Base-by-base conservation (phyloP, 306 rosid species). In the Prunus mira region DNA sequence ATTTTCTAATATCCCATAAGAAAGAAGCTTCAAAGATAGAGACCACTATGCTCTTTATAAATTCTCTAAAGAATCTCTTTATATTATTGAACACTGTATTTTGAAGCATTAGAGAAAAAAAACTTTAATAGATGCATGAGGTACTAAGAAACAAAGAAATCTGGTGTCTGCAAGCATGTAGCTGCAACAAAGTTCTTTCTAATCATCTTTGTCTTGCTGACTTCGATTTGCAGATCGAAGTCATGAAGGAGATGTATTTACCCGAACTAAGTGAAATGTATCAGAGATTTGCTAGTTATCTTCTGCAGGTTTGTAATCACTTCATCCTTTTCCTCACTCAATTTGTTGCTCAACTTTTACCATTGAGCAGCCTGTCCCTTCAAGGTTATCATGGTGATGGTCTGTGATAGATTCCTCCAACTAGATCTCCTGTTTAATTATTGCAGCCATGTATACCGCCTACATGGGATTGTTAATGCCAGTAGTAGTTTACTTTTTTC, bases 171-270 rank as follows among this genome's bases (percentile, higher is more conserved):
- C 47, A 9, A 65, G 49, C 47, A 18, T 18, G 68, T 64, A 18
- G 51, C 13, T 71, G 51, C 22, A 41, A 25, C 17, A 41, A 20
- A 13, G 45, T 32, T 71, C 14, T 55, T 34, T 38, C 20, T 20
- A 38, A 55, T 54, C 15, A 68, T 78, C 46, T 84, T 52, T 77
- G 63, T 75, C 30, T 78, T 80, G 56, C 49, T 67, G 30, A 50
- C 68, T 76, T 81, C 69, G n/a, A 61, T 72, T 81, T 77, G 82
- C 90, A 92, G 98, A 76, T 94, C 67, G 84, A 86, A 81, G 24
- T 79, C 73, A 84, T 92, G 97, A 90, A 82, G 88, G 93, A 89
- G 45, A 45, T 15, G 51, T 85, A 90, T 84, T 71, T 83, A 12
- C 65, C 87, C 43, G 91, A 90, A 50, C 22, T 95, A 67, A 86